These are phyloP conservation scores for Diplodia scrobiculata DNA, from an alignment of 2,329 filamentous ascomycete species.

Conservation along the genomic window DNA sequence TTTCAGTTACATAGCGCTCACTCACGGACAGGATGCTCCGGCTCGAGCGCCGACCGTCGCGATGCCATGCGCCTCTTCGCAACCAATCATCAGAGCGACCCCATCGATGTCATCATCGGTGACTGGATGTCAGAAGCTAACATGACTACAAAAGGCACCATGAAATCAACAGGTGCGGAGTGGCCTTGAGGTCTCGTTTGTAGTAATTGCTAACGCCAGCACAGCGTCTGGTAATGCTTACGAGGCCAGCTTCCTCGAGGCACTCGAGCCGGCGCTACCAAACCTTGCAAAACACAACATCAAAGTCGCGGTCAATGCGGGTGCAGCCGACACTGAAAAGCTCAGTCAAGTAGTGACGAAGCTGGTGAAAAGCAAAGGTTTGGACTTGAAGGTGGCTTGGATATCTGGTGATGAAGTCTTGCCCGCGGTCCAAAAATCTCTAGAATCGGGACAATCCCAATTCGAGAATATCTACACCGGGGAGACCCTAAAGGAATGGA, in stretches of 20 bases:
- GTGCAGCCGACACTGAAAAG: slow-evolving; percentile 39
- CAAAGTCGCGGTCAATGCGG: slow-evolving; percentile 43
- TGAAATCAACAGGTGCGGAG: slow-evolving; percentile 35
- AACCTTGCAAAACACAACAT: slow-evolving; percentile 40
- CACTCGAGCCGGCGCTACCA: slow-evolving; percentile 47
- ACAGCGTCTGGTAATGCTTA: slow-evolving; percentile 48
- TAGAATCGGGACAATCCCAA: slow-evolving; percentile 42
- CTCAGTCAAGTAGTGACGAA: slow-evolving; percentile 36
- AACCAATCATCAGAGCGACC: slow-evolving; percentile 37
- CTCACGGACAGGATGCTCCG: slow-evolving; percentile 36
- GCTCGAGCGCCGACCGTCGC: slow-evolving; percentile 40
- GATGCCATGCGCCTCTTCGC: slow-evolving; percentile 40
- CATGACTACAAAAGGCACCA: slow-evolving; percentile 38
- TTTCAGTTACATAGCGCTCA: background rate
- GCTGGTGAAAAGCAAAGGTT: slow-evolving; percentile 34
- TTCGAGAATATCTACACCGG: slow-evolving; percentile 47
- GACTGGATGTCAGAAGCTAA: slow-evolving; percentile 42
- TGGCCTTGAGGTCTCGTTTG: background rate
- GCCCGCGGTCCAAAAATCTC: slow-evolving; percentile 41
- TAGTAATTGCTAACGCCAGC: background rate
- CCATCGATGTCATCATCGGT: slow-evolving; percentile 40
- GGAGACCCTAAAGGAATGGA: slow-evolving; percentile 42
- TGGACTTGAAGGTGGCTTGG: slow-evolving; percentile 43
- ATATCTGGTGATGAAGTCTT: slow-evolving; percentile 50
- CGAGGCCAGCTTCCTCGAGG: slow-evolving; percentile 57